phyloP scores from a whole-genome alignment of 306 rosid species.

The Lathyrus oleraceus region DNA sequence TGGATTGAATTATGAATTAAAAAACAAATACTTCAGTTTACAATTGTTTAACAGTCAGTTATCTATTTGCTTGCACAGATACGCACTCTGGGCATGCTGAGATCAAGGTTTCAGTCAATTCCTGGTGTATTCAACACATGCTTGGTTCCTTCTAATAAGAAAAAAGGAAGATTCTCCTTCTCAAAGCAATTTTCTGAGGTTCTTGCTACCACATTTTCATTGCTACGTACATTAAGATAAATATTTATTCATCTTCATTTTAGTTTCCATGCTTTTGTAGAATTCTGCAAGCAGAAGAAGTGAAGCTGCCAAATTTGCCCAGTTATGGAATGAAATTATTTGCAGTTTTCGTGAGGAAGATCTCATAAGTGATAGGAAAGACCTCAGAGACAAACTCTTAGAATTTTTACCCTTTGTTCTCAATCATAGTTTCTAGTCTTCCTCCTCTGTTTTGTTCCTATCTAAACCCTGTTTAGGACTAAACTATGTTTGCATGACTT shows the following conservation, averaged over 20 bases:
- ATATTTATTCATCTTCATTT: conserved; percentile 30
- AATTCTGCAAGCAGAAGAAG: conserved; percentile 77
- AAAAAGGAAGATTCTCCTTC: conserved; percentile 65
- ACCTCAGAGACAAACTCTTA: conserved; percentile 37
- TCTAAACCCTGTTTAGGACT: conserved; percentile 31
- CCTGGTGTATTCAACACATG: conserved; percentile 89
- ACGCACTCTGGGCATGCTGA: conserved; percentile 87
- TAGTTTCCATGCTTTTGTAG: conserved; percentile 47
- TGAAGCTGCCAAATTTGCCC: conserved; percentile 98
- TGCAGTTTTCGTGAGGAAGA: conserved; percentile 99
- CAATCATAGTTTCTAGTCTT: conserved; percentile 28
- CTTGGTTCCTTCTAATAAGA: conserved; percentile 87
- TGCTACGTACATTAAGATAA: conserved; percentile 16
- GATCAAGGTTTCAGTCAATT: conserved; percentile 87
- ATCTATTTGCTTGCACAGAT: conserved; percentile 54
- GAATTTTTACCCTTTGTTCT: conserved; percentile 21
- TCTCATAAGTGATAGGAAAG: conserved; percentile 86
- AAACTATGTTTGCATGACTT: conserved; percentile 41
- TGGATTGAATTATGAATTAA: conserved; percentile 18
- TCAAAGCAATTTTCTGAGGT: conserved; percentile 83
- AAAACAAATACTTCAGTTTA: background rate
- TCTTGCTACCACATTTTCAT: conserved; percentile 34
- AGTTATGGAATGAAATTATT: conserved; percentile 94
- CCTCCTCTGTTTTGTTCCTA: conserved; percentile 33
- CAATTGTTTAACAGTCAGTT: conserved; percentile 24